Base-by-base conservation (phyloP, 2,329 filamentous ascomycete genomes). In the Didymosphaeria variabile region DNA sequence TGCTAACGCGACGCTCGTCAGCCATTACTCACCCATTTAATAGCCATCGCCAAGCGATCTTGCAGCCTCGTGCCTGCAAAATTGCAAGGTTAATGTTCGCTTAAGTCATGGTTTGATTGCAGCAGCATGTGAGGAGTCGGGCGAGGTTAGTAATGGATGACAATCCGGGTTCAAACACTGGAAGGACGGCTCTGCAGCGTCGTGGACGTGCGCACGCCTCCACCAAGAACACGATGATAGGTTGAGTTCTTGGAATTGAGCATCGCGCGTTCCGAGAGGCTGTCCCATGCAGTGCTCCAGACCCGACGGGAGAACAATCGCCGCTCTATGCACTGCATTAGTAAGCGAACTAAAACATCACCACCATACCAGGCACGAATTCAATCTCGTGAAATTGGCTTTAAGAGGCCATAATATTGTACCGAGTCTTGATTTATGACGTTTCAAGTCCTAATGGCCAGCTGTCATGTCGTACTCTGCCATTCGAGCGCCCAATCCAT, bases 401-500 rank as follows among this genome's bases (percentile, higher is more conserved):
- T 29, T 29, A 6, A 4, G 26, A 29, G 1, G 26, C 26, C 1
- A 29, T 29, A 6, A 29, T 29, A 4, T 29, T 29, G 26, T 29
- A 29, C 6, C 26, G 6, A 29, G 0, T 29, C 4, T 29, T 29
- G 26, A 29, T 29, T 29, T 6, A 29, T 5, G 6, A 6, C 26
- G 4, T 29, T 29, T 29, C 19, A 23, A 13, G 19, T 45, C 4
- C 1, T 19, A 12, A 12, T 23, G 42, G 8, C 42, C 8, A 8
- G 40, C 5, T 5, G n/a, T 21, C 17, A 19, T 44, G 3, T 19
- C 23, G 12, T 46, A n/a, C 29, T 21, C 19, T 2, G 23, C 5
- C n/a, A 50, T n/a, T 23, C 57, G 59, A 15, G 66, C 65, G 15
- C 58, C 50, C 29, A 77, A 64, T 3, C 67, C 72, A 58, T 76